Evolutionary conservation across 1,139 yeast genomes (phyloP), one percentile per base, ranked within the genome.

Genomic region (Groenewaldozyma sp.): DNA sequence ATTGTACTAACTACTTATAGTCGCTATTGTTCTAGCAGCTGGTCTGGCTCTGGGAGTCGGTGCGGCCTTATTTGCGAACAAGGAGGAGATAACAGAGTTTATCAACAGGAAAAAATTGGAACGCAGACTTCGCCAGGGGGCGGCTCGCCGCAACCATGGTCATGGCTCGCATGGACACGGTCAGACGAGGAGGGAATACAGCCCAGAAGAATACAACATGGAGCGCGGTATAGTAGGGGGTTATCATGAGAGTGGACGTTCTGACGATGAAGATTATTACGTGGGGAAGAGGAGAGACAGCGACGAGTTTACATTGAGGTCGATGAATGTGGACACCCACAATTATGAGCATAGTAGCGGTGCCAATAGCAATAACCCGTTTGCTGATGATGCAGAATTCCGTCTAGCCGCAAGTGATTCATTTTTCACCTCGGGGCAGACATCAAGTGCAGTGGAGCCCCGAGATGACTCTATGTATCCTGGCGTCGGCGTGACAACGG

Each of bases 31-130:
- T 4, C 38, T 53, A 3, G 45, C 41, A 3, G 55, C 56, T 9
- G 58, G 58, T 7, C 40, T 52, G 24, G 46, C 52, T 11, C 43
- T 51, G 4, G 58, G 58, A n/a, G 38, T 51, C 6, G 51, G 54
- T 6, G 48, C 47, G 4, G 54, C 56, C 5, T 41, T 51, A 4
- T 48, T 45, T 34, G 49, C 52, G 31, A 49, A 54, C 40, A 35
- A 46, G n/a, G 57, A 54, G n/a, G 55, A 49, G 27, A 43, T 52
- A 7, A 31, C 24, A 6, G 53, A 44, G 4, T 41, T 42, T 10
- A 37, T 52, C 17, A 46, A 48, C 36, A 43, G 45, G 36, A 46
- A 49, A 37, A 40, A 45, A 20, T 45, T 47, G 24, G 53, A 50
- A 35, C 36, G 48, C 32, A 38, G 51, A 26, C 34, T 48, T 13